Percentiles rank a stretch among this genome's conserved stretches.
phyloP scores from a whole-genome alignment of 2,329 filamentous ascomycete genomes.

The Hypoxylon sp. region DNA sequence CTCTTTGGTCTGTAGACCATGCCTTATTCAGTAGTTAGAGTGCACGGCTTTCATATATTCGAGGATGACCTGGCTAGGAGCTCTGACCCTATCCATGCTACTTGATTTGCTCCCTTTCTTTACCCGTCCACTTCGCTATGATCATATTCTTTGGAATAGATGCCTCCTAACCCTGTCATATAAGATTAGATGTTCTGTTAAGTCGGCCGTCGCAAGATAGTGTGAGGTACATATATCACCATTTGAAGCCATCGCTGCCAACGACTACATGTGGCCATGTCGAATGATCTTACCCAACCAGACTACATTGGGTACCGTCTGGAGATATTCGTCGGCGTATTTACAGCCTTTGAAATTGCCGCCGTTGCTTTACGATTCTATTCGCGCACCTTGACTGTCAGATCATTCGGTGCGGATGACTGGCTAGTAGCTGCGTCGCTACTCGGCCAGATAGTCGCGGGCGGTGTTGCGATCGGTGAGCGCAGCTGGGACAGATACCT shows the following conservation, averaged over 20 bases:
- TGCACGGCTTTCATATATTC: not conserved
- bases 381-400: conserved; percentile 31
- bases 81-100: not conserved
- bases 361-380: conserved; percentile 40
- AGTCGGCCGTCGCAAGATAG: not conserved
- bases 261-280: not conserved
- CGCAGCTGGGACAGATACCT: not conserved
- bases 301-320: conserved; percentile 37
- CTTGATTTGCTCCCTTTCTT: not conserved
- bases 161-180: not conserved
- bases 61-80: not conserved
- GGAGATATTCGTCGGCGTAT: conserved; percentile 33
- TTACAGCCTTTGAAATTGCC: conserved; percentile 30
- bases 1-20: not conserved
- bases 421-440: conserved; percentile 37
- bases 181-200: not conserved
- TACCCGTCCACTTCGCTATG: not conserved
- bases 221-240: not conserved
- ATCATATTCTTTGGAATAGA: not conserved
- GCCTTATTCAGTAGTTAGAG: not conserved
- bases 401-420: conserved; percentile 34
- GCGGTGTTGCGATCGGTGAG: conserved; percentile 34
- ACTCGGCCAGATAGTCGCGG: conserved; percentile 27
- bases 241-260: not conserved
- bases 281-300: not conserved